These are phyloP conservation scores for Aspergillus neotritici DNA, from an alignment of 2,329 filamentous ascomycete species.

Conservation along the genomic window DNA sequence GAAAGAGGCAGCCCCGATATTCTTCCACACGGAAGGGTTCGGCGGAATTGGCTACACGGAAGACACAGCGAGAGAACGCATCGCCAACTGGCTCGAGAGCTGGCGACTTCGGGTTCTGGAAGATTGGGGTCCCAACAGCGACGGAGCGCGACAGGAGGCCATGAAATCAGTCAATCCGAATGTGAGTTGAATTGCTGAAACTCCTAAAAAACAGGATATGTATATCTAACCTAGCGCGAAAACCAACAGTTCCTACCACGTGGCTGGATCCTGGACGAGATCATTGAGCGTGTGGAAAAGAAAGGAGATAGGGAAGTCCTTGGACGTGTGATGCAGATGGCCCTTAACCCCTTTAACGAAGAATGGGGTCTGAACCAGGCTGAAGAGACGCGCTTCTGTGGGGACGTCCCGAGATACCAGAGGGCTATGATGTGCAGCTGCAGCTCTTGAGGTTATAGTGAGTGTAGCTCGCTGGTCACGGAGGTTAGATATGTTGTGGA, in stretches of 20 bases:
- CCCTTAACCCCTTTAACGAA: constrained; percentile 78
- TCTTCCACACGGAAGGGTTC: constrained; percentile 74
- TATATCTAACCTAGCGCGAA: not conserved
- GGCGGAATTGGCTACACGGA: constrained; percentile 55
- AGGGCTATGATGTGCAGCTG: constrained; percentile 92
- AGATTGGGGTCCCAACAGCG: constrained; percentile 64
- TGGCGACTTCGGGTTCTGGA: constrained; percentile 69
- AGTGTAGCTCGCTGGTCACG: not conserved
- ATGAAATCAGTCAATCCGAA: constrained; percentile 92
- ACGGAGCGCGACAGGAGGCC: constrained; percentile 58
- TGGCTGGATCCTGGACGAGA: constrained; percentile 87
- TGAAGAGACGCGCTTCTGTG: constrained; percentile 77
- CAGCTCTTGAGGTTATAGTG: constrained; percentile 59
- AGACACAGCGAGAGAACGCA: constrained; percentile 57
- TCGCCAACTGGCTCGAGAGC: constrained; percentile 73
- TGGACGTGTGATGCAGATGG: constrained; percentile 72
- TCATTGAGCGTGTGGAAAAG: constrained; percentile 84
- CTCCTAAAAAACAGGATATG: not conserved
- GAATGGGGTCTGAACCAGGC: constrained; percentile 53
- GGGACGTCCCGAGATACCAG: constrained; percentile 72
- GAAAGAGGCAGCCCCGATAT: constrained; percentile 60
- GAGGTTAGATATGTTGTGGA: constrained; percentile 1
- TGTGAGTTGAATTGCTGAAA: constrained; percentile 27
- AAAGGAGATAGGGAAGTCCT: constrained; percentile 75
- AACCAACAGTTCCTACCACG: constrained; percentile 67